phyloP scores from a whole-genome alignment of 768 basidiomycete genomes.

The Russula emetica region DNA sequence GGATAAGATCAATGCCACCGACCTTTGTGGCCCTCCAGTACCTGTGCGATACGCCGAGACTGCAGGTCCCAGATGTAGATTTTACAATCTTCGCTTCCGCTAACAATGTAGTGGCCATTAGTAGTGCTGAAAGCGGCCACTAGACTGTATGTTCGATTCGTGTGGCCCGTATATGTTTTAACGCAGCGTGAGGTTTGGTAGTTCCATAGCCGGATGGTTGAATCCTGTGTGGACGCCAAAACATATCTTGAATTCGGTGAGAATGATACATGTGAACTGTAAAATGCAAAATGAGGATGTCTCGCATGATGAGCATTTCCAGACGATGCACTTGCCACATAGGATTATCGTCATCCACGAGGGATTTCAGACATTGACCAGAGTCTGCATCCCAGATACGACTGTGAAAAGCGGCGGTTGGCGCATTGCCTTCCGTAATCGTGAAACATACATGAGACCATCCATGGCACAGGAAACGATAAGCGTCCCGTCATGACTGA shows the following conservation, averaged over 20 bases:
- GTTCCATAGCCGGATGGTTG: constrained; percentile 92
- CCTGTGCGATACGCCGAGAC: constrained; percentile 67
- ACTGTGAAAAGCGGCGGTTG: constrained; percentile 41
- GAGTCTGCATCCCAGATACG: constrained; percentile 98
- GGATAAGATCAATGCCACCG: constrained; percentile 17
- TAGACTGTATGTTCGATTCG: constrained; percentile 80
- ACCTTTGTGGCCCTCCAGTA: constrained; percentile 81
- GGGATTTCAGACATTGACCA: constrained; percentile 94
- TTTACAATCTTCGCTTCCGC: constrained; percentile 88
- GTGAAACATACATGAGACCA: constrained; percentile 75
- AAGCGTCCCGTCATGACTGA: constrained; percentile 92
- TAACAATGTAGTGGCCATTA: constrained; percentile 65
- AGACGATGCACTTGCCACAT: constrained; percentile 58
- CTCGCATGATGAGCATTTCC: not conserved
- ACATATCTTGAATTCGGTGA: constrained; percentile 90
- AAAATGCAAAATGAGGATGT: constrained; percentile 1
- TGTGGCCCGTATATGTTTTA: constrained; percentile 88
- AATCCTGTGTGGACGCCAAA: constrained; percentile 89
- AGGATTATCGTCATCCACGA: constrained; percentile 95
- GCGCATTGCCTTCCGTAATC: not conserved
- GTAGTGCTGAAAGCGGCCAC: constrained; percentile 61
- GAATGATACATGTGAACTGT: constrained; percentile 82
- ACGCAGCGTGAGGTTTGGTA: constrained; percentile 86
- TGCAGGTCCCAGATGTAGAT: constrained; percentile 90
- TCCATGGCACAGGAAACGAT: constrained; percentile 96